A percentile compares a stretch with the other conserved stretches of the same genome.
These are phyloP conservation scores for Erigeron philadelphicus DNA, from an alignment of 140 eudicot genomes.

Conservation along the genomic window DNA sequence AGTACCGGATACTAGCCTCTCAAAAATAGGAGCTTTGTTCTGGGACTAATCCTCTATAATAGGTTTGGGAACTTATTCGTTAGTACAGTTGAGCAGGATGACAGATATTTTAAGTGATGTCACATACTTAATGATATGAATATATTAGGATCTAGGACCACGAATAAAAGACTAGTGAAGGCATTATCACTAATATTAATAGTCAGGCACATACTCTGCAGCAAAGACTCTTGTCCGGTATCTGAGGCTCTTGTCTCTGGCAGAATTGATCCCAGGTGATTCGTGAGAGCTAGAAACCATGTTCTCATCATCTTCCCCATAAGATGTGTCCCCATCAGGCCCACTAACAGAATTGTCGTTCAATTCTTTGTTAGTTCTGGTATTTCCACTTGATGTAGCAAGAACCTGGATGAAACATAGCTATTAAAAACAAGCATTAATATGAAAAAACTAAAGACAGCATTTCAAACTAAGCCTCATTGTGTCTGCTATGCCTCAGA, in stretches of 20 bases:
- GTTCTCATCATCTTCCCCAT: constrained; percentile 84
- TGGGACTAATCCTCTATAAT: neutral
- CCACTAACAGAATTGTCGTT: constrained; percentile 50
- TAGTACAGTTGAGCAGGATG: constrained; percentile 6
- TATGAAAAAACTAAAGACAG: neutral
- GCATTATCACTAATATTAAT: constrained; percentile 5
- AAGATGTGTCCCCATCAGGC: constrained; percentile 49
- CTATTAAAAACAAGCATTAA: constrained; percentile 5
- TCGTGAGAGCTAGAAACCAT: constrained; percentile 73
- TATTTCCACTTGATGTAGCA: constrained; percentile 63
- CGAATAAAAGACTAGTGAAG: neutral
- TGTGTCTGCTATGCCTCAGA: neutral
- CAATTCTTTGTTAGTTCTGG: constrained; percentile 37
- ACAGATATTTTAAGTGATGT: neutral
- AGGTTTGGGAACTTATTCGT: neutral
- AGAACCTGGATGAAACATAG: constrained; percentile 53
- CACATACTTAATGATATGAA: neutral
- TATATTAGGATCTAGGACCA: neutral
- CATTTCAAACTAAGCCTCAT: constrained; percentile 10
- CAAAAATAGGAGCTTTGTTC: neutral
- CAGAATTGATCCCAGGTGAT: constrained; percentile 31
- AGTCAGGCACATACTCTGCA: constrained; percentile 55
- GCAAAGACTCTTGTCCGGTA: constrained; percentile 96
- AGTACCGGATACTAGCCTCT: neutral
- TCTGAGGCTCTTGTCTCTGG: constrained; percentile 76